Percentiles rank a stretch among this genome's conserved stretches.
phyloP scores from a whole-genome alignment of 495 filamentous ascomycete species.

The Daldinia concentrica region DNA sequence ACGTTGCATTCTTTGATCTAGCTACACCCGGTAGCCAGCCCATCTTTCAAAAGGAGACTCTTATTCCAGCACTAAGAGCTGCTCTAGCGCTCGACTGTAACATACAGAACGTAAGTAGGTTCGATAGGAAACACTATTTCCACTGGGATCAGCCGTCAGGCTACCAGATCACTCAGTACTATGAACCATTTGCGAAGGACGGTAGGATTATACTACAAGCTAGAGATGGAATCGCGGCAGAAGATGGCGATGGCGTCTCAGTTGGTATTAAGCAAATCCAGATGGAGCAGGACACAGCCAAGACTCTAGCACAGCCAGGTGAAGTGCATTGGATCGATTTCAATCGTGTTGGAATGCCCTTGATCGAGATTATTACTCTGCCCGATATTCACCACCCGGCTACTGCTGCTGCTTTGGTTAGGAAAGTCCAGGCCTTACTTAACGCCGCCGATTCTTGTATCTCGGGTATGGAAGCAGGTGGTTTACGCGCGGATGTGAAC shows the following conservation, averaged over 20 bases:
- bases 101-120: conserved; percentile 77
- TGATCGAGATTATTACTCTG: conserved; percentile 94
- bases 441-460: conserved; percentile 82
- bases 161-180: conserved; percentile 98
- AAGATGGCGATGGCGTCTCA: conserved; percentile 69
- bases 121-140: conserved; percentile 98
- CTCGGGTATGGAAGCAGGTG: conserved; percentile 91
- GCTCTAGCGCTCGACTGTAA: conserved; percentile 85
- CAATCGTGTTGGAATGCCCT: conserved; percentile 88
- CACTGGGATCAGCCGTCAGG: conserved; percentile 96
- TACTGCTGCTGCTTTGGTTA: conserved; percentile 85
- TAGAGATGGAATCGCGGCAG: conserved; percentile 80
- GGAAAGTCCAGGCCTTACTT: conserved; percentile 88
- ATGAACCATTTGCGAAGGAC: conserved; percentile 82
- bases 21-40: conserved; percentile 92
- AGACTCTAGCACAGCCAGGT: conserved; percentile 81
- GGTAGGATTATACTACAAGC: conserved; percentile 74
- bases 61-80: conserved; percentile 89
- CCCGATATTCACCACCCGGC: conserved; percentile 85
- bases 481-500: conserved; percentile 93
- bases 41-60: conserved; percentile 79
- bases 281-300: conserved; percentile 97
- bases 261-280: conserved; percentile 93
- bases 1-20: conserved; percentile 87
- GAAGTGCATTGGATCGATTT: conserved; percentile 86